These are phyloP conservation scores for Litsea cubeba DNA, from an alignment of 164 flowering plant species.

Conservation along the genomic window DNA sequence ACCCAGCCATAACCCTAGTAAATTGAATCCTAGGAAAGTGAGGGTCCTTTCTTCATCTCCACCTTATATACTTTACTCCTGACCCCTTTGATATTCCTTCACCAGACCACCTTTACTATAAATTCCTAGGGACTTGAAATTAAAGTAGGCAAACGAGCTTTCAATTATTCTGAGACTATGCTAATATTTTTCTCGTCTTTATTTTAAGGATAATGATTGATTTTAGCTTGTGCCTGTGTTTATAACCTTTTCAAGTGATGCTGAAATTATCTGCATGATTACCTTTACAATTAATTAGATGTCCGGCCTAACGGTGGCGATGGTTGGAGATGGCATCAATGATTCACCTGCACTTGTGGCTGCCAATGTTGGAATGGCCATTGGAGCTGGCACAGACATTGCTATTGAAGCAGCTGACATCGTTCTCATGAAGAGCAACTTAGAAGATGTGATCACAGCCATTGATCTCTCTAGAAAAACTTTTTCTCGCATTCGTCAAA, in stretches of 20 bases:
- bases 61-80: too few relatives aligned
- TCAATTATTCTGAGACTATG: too few relatives aligned
- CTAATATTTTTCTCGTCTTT: too few relatives aligned
- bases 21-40: too few relatives aligned
- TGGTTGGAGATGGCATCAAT: conserved; percentile 90
- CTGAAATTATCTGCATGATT: not conserved
- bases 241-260: not conserved
- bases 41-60: too few relatives aligned
- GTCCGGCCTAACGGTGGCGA: conserved; percentile 53
- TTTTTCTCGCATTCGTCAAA: conserved; percentile 50
- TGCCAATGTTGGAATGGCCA: conserved; percentile 84
- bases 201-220: not conserved
- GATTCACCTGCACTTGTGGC: conserved; percentile 85
- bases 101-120: too few relatives aligned
- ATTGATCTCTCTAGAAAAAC: conserved; percentile 73
- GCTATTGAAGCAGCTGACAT: conserved; percentile 89
- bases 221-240: not conserved
- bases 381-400: conserved; percentile 82
- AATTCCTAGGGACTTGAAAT: too few relatives aligned
- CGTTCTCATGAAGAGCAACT: conserved; percentile 75
- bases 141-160: too few relatives aligned
- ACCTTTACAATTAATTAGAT: conserved; percentile 25
- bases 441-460: conserved; percentile 78
- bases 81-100: too few relatives aligned
- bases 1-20: too few relatives aligned